Conservation (phyloP, 2,329 filamentous ascomycete genomes). For the Colletotrichum godetiae region DNA sequence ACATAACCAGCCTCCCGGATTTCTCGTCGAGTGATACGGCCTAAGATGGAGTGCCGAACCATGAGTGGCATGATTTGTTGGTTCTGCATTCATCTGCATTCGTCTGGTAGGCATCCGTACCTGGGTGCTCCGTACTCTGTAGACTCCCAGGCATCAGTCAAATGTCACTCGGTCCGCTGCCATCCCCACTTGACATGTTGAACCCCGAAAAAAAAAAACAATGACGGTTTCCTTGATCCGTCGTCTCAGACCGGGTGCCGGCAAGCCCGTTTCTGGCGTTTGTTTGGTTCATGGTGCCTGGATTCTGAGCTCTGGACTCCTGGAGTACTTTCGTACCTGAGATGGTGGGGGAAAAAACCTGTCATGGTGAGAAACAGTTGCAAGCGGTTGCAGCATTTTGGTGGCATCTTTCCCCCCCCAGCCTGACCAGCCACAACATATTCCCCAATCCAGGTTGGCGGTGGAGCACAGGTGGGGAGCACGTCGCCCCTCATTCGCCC, state of each 20-base stretch:
- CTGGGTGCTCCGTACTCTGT: no score
- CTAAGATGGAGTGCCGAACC: neutral
- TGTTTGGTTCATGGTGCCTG: slow-evolving; percentile 14
- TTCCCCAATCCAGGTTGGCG: slow-evolving; percentile 20
- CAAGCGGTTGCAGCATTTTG: neutral
- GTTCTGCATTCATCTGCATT: neutral
- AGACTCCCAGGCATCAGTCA: neutral
- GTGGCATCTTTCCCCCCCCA: slow-evolving; percentile 9
- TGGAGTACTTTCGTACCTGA: neutral
- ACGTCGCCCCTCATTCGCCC: slow-evolving; percentile 29
- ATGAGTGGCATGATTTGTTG: slow-evolving; percentile 1
- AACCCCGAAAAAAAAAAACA: neutral
- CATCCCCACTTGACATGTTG: neutral
- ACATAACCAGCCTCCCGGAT: slow-evolving; percentile 11
- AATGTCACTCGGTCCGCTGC: neutral
- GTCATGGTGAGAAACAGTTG: neutral
- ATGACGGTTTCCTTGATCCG: neutral
- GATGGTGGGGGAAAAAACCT: neutral
- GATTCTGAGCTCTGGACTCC: neutral
- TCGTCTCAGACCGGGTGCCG: slow-evolving; percentile 1
- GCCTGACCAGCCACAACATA: slow-evolving; percentile 33
- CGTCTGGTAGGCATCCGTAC: neutral
- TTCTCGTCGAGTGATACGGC: neutral
- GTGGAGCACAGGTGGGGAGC: neutral
- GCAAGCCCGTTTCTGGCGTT: slow-evolving; percentile 13